Percentiles rank a stretch among this genome's conserved stretches.
Evolutionary conservation across 2,329 filamentous ascomycete genomes (phyloP).

Genomic region (Venturia asperata): DNA sequence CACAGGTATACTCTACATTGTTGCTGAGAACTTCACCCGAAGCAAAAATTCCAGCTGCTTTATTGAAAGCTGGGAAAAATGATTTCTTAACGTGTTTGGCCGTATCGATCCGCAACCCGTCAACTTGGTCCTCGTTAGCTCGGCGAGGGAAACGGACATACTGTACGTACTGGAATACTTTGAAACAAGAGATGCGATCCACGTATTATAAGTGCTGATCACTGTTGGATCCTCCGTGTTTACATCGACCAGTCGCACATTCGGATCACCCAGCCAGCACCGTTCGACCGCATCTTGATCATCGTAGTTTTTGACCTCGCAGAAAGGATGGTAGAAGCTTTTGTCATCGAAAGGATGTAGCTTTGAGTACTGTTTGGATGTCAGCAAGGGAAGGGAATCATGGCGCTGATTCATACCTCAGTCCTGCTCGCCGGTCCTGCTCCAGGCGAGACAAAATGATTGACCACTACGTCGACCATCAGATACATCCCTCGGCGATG

Average conservation of each 20-base stretch:
- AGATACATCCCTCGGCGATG: constrained; percentile 51
- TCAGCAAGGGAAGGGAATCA: constrained; percentile 36
- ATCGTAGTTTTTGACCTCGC: constrained; percentile 48
- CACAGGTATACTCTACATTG: constrained; percentile 29
- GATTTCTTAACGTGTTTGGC: constrained; percentile 33
- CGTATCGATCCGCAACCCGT: constrained; percentile 36
- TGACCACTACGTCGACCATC: constrained; percentile 55
- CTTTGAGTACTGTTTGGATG: constrained; percentile 35
- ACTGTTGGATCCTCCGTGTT: constrained; percentile 35
- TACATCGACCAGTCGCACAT: constrained; percentile 40
- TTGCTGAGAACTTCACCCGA: constrained; percentile 34
- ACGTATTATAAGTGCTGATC: constrained; percentile 35
- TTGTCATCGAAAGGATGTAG: constrained; percentile 49
- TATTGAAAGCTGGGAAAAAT: constrained; percentile 31
- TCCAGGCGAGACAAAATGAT: constrained; percentile 50
- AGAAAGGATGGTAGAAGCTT: constrained; percentile 55
- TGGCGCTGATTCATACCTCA: constrained; percentile 16
- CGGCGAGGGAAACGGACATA: no score
- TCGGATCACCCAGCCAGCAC: constrained; percentile 47
- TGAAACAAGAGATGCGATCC: constrained; percentile 36
- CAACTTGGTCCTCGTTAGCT: constrained; percentile 24
- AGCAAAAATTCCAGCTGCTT: constrained; percentile 32
- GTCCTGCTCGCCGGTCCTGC: constrained; percentile 35
- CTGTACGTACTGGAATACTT: constrained; percentile 32
- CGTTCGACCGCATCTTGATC: constrained; percentile 41